phyloP scores from a whole-genome alignment of 345 rosid genomes.

The Turritis glabra region DNA sequence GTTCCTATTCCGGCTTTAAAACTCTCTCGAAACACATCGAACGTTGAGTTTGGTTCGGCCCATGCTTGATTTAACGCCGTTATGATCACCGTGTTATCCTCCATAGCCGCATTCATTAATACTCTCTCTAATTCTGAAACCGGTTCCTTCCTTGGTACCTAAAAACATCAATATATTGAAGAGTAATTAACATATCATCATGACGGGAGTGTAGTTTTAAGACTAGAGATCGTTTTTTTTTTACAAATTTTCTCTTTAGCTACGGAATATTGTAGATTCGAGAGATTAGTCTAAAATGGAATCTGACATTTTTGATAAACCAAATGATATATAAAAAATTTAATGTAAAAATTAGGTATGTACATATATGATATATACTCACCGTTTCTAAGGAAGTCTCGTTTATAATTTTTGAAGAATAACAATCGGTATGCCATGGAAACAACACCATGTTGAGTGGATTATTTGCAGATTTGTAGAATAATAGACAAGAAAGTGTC shows the following conservation, averaged over 20 bases:
- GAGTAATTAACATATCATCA: neutral
- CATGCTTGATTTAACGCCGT: constrained; percentile 75
- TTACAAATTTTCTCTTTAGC: neutral
- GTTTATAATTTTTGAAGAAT: constrained; percentile 16
- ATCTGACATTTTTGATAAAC: neutral
- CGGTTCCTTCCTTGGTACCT: constrained; percentile 25
- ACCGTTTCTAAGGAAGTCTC: constrained; percentile 22
- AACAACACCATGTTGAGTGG: constrained; percentile 23
- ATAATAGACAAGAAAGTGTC: constrained; percentile 29
- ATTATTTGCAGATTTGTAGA: constrained; percentile 27
- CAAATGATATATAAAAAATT: neutral
- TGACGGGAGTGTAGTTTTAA: neutral
- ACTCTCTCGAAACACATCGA: constrained; percentile 63
- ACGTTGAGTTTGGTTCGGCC: constrained; percentile 55
- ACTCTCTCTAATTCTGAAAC: constrained; percentile 33
- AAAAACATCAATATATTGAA: neutral
- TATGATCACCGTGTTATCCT: constrained; percentile 57
- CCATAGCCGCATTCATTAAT: constrained; percentile 33
- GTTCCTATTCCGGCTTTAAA: constrained; percentile 52
- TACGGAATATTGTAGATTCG: neutral
- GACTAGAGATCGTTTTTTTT: neutral
- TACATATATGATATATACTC: neutral
- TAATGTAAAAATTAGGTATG: neutral
- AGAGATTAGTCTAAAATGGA: neutral
- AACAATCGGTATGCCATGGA: constrained; percentile 26